Conservation (phyloP, 2,329 filamentous ascomycete genomes). For the Ceratocystis cacaofunesta region DNA sequence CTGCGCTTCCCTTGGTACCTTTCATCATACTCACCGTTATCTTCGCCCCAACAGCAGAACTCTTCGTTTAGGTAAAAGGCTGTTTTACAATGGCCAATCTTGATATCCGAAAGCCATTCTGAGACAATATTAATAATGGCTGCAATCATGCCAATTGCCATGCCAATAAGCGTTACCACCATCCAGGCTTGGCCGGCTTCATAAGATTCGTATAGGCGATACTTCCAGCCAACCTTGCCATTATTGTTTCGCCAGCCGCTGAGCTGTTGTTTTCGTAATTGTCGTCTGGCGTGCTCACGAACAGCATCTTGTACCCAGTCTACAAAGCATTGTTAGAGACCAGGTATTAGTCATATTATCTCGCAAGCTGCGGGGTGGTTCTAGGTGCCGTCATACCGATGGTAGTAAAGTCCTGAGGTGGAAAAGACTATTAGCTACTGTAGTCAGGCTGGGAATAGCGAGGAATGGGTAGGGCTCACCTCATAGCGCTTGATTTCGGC, state of each 20-base stretch:
- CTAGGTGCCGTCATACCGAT: conserved; percentile 42
- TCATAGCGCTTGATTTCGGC: conserved; percentile 97
- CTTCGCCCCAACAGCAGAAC: conserved; percentile 96
- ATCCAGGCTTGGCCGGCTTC: conserved; percentile 97
- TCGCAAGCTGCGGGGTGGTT: neutral
- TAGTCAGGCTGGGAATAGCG: neutral
- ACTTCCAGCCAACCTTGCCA: conserved; percentile 59
- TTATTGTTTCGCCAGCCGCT: conserved; percentile 47
- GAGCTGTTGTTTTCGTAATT: conserved; percentile 56
- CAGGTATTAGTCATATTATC: neutral
- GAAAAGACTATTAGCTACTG: neutral
- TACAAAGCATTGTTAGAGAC: conserved; percentile 20
- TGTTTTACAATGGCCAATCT: conserved; percentile 87
- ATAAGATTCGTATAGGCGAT: conserved; percentile 71
- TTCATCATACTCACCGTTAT: conserved; percentile 43
- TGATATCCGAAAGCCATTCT: conserved; percentile 92
- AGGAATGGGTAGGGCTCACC: conserved; percentile 25
- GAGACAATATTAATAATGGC: conserved; percentile 89
- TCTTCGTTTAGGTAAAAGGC: conserved; percentile 94
- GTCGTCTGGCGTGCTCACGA: conserved; percentile 71
- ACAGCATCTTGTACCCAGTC: conserved; percentile 98
- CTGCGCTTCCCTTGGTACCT: neutral
- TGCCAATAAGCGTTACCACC: conserved; percentile 82
- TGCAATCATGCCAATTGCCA: conserved; percentile 85
- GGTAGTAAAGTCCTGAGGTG: conserved; percentile 68